Evolutionary conservation across 805 yeast species (phyloP), one percentile per base, ranked within the genome.

Genomic region (Babjeviella inositovora): DNA sequence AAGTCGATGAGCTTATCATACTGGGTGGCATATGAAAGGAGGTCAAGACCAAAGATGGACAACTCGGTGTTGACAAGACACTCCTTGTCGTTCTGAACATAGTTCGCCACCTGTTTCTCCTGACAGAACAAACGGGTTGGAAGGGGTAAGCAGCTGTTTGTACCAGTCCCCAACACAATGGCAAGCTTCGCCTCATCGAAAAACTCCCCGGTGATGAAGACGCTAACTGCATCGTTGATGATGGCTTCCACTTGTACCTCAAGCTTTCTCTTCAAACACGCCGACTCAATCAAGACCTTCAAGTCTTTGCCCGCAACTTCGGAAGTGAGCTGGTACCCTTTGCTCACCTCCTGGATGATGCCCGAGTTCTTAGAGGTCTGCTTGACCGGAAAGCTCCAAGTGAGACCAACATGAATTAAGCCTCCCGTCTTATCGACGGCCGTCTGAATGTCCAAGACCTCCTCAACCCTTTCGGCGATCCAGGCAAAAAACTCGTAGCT

Each of bases 141-240:
- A 15, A 47, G 40, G 14, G 11, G 49, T 34, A 46, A 66, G 50
- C 44, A 66, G 17, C 66, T 41, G 33, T 74, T 74, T 25, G 67
- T 42, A 1, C 85, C 85, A 3, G 85, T 74, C 1, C 85, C 84
- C 23, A 73, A 41, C 3, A 74, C 76, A 32, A 74, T 32, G 0
- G 77, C 75, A 21, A 72, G 33, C 26, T 46, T 37, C 25, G 58
- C 54, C 3, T 47, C 28, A 8, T 36, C 31, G 10, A 41, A 31
- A 8, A 41, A 41, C 11, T 41, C 33, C 7, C 71, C 72, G 1
- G 79, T 60, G 7, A 72, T 46, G 37, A 57, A 64, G 1, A 71
- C 77, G 1, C 79, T 72, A n/a, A 70, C 56, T 2, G 79, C 63
- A 36, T 70, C 84, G 39, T 74, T 74, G 15, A 72, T 47, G 18